Percentiles rank a stretch among this genome's conserved stretches.
These are phyloP conservation scores for Mesotaenium endlicherianum DNA, from an alignment of 139 green algal species.

Conservation along the genomic window DNA sequence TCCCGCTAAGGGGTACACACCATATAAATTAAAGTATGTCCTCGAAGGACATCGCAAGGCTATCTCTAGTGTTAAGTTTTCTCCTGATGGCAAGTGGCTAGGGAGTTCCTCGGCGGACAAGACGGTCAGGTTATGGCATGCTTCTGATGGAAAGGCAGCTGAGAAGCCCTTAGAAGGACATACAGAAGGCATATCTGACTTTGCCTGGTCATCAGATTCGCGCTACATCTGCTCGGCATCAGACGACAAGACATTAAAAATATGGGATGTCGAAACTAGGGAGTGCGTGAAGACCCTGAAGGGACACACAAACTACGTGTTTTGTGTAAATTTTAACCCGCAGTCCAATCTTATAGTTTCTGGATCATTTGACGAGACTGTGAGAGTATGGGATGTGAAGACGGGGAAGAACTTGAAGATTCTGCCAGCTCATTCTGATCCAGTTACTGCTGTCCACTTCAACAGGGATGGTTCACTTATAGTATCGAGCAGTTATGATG, in stretches of 20 bases:
- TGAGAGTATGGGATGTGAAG: conserved; percentile 82
- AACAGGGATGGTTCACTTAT: conserved; percentile 71
- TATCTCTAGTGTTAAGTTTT: conserved; percentile 67
- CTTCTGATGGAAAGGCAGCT: conserved; percentile 46
- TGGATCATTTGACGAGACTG: conserved; percentile 87
- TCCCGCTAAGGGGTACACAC: conserved; percentile 10
- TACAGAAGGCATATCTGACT: conserved; percentile 71
- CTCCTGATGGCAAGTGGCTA: conserved; percentile 49
- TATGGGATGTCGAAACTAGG: conserved; percentile 67
- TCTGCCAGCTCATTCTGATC: conserved; percentile 88
- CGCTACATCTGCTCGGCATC: conserved; percentile 62
- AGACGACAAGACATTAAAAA: conserved; percentile 63
- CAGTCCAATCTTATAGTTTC: conserved; percentile 75
- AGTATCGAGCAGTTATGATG: conserved; percentile 76
- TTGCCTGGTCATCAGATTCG: conserved; percentile 71
- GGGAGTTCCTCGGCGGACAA: conserved; percentile 68
- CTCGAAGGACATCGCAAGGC: conserved; percentile 54
- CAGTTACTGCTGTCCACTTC: conserved; percentile 79
- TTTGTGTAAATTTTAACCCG: conserved; percentile 78
- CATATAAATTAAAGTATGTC: conserved; percentile 27
- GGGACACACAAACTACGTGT: conserved; percentile 85
- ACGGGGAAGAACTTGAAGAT: conserved; percentile 64
- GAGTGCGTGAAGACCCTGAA: conserved; percentile 43
- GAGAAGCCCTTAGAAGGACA: conserved; percentile 26
- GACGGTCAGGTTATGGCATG: conserved; percentile 70